Percentiles rank a stretch among this genome's conserved stretches.
These are phyloP conservation scores for Bertia moriformis DNA, from an alignment of 2,329 filamentous ascomycete genomes.

Conservation along the genomic window DNA sequence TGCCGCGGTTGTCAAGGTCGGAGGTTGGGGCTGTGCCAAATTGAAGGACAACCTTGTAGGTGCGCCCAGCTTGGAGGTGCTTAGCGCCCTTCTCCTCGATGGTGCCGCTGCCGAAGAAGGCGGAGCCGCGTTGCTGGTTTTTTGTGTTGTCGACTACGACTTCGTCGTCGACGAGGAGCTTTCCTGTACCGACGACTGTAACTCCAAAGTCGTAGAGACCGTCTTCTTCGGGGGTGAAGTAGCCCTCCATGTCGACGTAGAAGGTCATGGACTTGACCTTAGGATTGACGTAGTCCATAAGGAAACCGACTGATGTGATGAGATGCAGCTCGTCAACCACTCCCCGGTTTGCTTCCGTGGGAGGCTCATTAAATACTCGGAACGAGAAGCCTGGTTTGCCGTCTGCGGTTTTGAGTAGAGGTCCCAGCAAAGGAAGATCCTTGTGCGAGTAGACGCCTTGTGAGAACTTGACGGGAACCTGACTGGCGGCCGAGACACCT, in stretches of 20 bases:
- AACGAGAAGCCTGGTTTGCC: slow-evolving; percentile 45
- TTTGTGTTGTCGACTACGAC: slow-evolving; percentile 53
- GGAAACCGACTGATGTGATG: slow-evolving; percentile 30
- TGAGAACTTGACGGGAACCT: slow-evolving; percentile 28
- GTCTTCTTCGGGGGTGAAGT: slow-evolving; percentile 42
- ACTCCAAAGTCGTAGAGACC: slow-evolving; percentile 51
- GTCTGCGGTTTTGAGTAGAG: slow-evolving; percentile 30
- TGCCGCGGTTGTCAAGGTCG: slow-evolving; percentile 30
- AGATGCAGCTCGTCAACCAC: slow-evolving; percentile 33
- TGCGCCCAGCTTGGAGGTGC: slow-evolving; percentile 39
- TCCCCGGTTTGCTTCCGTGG: slow-evolving; percentile 27
- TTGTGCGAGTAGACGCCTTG: slow-evolving; percentile 53
- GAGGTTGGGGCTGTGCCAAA: slow-evolving; percentile 44
- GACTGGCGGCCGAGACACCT: slow-evolving; percentile 26
- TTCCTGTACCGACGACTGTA: slow-evolving; percentile 51
- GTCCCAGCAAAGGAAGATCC: slow-evolving; percentile 42
- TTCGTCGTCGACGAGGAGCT: slow-evolving; percentile 45
- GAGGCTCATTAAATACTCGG: slow-evolving; percentile 46
- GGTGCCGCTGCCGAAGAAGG: slow-evolving; percentile 52
- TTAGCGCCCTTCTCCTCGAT: slow-evolving; percentile 46
- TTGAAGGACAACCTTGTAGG: slow-evolving; percentile 42
- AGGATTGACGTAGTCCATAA: slow-evolving; percentile 35
- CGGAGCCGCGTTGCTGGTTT: slow-evolving; percentile 44
- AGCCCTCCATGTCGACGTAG: slow-evolving; percentile 48
- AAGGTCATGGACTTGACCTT: slow-evolving; percentile 34